Percentiles rank a stretch among this genome's conserved stretches.
Conservation (phyloP, 2,329 filamentous ascomycete species). For the Alternaria gansuensis region DNA sequence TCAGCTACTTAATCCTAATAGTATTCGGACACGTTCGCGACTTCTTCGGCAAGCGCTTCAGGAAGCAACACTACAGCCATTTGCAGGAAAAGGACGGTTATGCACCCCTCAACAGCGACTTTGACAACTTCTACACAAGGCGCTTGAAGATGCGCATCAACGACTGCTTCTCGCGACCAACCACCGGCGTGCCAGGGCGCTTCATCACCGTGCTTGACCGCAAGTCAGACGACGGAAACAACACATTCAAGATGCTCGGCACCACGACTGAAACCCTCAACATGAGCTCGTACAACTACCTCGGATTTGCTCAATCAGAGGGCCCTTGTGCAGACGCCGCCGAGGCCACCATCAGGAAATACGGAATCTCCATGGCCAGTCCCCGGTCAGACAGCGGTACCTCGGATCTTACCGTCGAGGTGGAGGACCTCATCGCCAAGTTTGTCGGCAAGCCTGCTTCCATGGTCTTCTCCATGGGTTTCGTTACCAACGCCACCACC, state of each 20-base stretch:
- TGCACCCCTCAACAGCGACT: constrained; percentile 94
- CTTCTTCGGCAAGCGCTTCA: constrained; percentile 97
- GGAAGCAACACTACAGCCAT: constrained; percentile 84
- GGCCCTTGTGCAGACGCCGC: constrained; percentile 94
- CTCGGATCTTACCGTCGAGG: constrained; percentile 84
- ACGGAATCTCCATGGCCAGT: constrained; percentile 84
- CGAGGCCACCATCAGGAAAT: constrained; percentile 83
- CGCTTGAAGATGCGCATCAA: constrained; percentile 93
- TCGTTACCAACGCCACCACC: constrained; percentile 91
- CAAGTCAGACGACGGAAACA: constrained; percentile 89
- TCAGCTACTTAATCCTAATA: constrained; percentile 96
- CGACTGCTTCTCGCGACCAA: constrained; percentile 93
- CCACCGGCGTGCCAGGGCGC: constrained; percentile 90
- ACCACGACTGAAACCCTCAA: constrained; percentile 95
- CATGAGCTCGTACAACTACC: constrained; percentile 99
- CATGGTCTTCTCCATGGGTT: constrained; percentile 99
- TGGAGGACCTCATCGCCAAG: constrained; percentile 85
- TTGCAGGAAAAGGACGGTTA: constrained; percentile 87
- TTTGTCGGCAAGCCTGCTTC: constrained; percentile 95
- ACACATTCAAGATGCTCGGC: constrained; percentile 86
- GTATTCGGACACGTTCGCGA: constrained; percentile 94
- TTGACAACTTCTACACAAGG: constrained; percentile 97
- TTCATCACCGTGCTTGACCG: constrained; percentile 94
- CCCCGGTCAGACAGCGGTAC: constrained; percentile 86
- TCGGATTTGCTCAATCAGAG: constrained; percentile 96